Conservation (phyloP, 257 asterid genomes). For the Rubia yunnanensis region DNA sequence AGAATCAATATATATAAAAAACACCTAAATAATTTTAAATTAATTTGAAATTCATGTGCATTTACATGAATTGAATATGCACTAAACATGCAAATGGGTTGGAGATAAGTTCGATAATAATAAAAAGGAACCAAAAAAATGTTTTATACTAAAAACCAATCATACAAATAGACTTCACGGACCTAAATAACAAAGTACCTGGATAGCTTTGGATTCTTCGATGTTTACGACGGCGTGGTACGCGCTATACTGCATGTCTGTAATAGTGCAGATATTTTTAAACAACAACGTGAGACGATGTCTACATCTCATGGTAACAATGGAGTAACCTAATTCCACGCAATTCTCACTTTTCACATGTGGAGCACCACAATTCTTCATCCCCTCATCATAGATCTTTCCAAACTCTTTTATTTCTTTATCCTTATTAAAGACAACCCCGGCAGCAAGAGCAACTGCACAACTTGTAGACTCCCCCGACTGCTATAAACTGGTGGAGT, state of each 20-base stretch:
- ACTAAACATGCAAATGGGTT: too few species aligned
- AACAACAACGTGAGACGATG: slow-evolving; percentile 69
- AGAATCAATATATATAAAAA: too few species aligned
- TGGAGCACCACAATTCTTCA: slow-evolving; percentile 36
- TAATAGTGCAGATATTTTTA: slow-evolving; percentile 63
- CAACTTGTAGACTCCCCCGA: slow-evolving; percentile 54
- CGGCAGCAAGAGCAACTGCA: slow-evolving; percentile 48
- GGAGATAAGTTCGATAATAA: too few species aligned
- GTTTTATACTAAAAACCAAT: too few species aligned
- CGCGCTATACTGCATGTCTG: slow-evolving; percentile 61
- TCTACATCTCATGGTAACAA: slow-evolving; percentile 49
- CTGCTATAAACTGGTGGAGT: slow-evolving; percentile 88
- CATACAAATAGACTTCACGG: too few species aligned
- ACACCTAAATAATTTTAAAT: too few species aligned
- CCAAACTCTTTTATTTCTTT: too few species aligned
- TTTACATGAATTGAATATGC: too few species aligned
- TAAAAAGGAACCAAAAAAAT: too few species aligned
- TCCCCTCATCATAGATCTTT: slow-evolving; percentile 15
- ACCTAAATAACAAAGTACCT: slow-evolving; percentile 29
- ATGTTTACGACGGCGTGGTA: slow-evolving; percentile 73
- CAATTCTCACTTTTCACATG: slow-evolving; percentile 55
- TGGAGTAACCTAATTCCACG: slow-evolving; percentile 44
- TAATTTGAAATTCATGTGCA: too few species aligned
- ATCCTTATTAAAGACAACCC: slow-evolving; percentile 20
- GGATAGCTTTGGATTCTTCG: slow-evolving; percentile 51